Percentiles rank a stretch among this genome's conserved stretches.
phyloP scores from a whole-genome alignment of 2,329 filamentous ascomycete genomes.

The Juglanconis juglandina region DNA sequence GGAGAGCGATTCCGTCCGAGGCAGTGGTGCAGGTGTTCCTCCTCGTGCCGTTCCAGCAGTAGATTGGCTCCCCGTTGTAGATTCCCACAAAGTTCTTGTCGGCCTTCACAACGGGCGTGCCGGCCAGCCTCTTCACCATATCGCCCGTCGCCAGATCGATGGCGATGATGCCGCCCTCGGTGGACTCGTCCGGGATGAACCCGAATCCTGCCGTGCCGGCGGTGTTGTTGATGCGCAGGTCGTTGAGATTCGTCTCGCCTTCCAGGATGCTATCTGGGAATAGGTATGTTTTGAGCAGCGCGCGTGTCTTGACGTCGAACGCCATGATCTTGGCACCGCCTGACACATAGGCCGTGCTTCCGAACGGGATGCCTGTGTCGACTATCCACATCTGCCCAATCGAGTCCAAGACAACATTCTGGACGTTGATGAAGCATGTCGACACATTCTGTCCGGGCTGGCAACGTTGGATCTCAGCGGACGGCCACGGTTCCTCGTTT shows the following conservation, averaged over 20 bases:
- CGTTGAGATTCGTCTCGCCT: slow-evolving; percentile 37
- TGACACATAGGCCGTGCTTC: slow-evolving; percentile 21
- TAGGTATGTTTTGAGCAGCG: slow-evolving; percentile 34
- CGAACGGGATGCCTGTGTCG: slow-evolving; percentile 36
- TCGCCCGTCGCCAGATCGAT: slow-evolving; percentile 35
- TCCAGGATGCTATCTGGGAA: slow-evolving; percentile 33
- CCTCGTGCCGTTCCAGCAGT: slow-evolving; percentile 33
- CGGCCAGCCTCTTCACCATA: slow-evolving; percentile 33
- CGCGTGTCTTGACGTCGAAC: slow-evolving; percentile 31
- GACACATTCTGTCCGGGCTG: slow-evolving; percentile 32
- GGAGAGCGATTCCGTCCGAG: slow-evolving; percentile 36
- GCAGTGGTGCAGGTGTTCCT: slow-evolving; percentile 29
- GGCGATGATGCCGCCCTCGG: slow-evolving; percentile 34
- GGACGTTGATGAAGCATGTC: slow-evolving; percentile 42
- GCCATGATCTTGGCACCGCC: slow-evolving; percentile 40
- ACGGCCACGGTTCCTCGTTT: slow-evolving; percentile 36
- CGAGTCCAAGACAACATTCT: slow-evolving; percentile 40
- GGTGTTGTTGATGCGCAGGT: slow-evolving; percentile 40
- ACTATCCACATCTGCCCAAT: slow-evolving; percentile 37
- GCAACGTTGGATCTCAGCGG: slow-evolving; percentile 37
- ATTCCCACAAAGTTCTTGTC: slow-evolving; percentile 37
- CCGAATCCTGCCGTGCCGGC: slow-evolving; percentile 36
- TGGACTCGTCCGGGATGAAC: slow-evolving; percentile 38
- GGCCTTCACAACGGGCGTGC: slow-evolving; percentile 33
- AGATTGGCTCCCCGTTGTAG: slow-evolving; percentile 32